Base-by-base conservation (phyloP, 2,329 filamentous ascomycete species). In the Sclerotinia spermophila region DNA sequence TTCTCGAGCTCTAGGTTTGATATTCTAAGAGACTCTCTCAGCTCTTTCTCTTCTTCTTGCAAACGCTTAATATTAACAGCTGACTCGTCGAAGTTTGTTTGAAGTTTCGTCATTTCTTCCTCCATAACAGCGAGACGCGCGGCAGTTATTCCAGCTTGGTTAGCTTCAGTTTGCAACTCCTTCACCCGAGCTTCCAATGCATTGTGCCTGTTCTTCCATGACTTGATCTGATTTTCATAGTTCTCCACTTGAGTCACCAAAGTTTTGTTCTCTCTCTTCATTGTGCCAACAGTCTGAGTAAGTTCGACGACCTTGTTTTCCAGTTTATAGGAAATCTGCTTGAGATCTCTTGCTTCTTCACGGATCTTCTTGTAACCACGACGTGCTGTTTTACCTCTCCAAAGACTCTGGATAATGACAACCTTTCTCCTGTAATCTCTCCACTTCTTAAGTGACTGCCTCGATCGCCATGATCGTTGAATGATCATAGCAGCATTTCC, bases 241-340 rank as follows among this genome's bases (percentile, higher is more conserved):
- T 92, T 97, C 82, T 97, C 93, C 64, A 99, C 91, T 81, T 98
- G 94, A 48, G 88, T 90, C 76, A 92, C 86, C 73, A 99, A 86
- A 71, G 88, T 87, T 85, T 97, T 97, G 87, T 99, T 99, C 83
- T 97, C 93, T 73, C 90, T 88, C 84, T 97, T 97, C 86, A 97
- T 91, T 15, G 93, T 90, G 75, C 96, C 94, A 77, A 99, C 83
- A 65, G 91, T 93, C 81, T 99, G 96, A 1, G 96, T 99, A 78
- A 99, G 87, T 83, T 99, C 96, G 73, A 99, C 93, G 73, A 99
- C 96, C 89, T 99, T 99, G 87, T 99, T 98, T 82, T 99, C 96
- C 77, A 99, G 85, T 85, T 97, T 98, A 86, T 99, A 99, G 3
- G 96, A 98, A 76, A 99, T 99, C 82, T 98, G 95, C 86, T 98